Percentiles rank a stretch among this genome's conserved stretches.
Evolutionary conservation across 345 rosid genomes (phyloP).

Genomic region (Kandelia obovata): DNA sequence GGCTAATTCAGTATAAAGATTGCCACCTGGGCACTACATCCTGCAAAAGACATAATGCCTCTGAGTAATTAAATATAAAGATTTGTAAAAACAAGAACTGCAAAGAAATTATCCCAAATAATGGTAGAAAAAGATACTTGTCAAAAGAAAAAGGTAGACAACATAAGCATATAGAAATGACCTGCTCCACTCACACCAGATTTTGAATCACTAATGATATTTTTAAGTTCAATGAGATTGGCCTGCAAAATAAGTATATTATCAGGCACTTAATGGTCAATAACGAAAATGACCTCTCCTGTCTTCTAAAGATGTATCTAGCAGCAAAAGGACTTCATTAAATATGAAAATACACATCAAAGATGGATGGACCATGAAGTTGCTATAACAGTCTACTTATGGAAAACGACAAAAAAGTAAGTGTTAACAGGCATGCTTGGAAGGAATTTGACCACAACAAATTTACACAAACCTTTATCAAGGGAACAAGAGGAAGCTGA

Average conservation of each 20-base stretch:
- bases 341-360: background rate
- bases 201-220: conserved; percentile 81
- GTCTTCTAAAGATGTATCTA: too few species aligned
- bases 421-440: background rate
- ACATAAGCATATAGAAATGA: conserved; percentile 24
- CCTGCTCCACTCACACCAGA: conserved; percentile 99
- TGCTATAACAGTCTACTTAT: too few species aligned
- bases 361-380: background rate
- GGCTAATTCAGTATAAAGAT: conserved; percentile 73
- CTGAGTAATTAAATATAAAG: too few species aligned
- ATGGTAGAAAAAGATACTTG: background rate
- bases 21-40: conserved; percentile 90
- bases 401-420: too few species aligned
- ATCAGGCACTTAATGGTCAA: background rate
- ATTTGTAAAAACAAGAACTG: background rate
- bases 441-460: conserved; percentile 13
- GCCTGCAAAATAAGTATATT: conserved; percentile 45
- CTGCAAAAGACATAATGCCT: conserved; percentile 31
- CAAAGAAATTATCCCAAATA: conserved; percentile 13
- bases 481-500: conserved; percentile 93
- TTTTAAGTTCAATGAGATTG: conserved; percentile 57
- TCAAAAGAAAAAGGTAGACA: background rate
- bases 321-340: too few species aligned
- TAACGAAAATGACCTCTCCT: background rate
- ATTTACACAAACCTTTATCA: conserved; percentile 54